A percentile compares a stretch with the other conserved stretches of the same genome.
Evolutionary conservation across 2,329 filamentous ascomycete genomes (phyloP).

Genomic region (Penicillium decumbens): DNA sequence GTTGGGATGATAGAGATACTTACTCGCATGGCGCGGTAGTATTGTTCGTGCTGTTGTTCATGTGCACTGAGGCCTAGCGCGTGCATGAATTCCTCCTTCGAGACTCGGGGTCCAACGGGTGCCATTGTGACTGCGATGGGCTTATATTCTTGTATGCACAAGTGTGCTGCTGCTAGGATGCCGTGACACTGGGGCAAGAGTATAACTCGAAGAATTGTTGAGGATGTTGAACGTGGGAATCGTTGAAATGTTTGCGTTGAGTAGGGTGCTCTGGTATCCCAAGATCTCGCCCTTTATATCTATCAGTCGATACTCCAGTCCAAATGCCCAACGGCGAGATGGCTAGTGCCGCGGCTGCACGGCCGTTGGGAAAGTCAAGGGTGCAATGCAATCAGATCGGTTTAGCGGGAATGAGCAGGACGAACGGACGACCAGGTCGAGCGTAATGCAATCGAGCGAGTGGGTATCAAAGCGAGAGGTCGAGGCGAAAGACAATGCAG

Average conservation of each 20-base stretch:
- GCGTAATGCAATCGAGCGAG: slow-evolving; percentile 15
- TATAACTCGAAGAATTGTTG: neutral
- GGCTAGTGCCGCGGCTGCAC: slow-evolving; percentile 1
- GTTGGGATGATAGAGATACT: slow-evolving; percentile 4
- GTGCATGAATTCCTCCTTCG: slow-evolving; percentile 47
- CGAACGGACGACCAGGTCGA: slow-evolving; percentile 17
- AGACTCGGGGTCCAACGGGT: slow-evolving; percentile 41
- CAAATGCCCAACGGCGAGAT: slow-evolving; percentile 3
- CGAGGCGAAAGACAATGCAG: slow-evolving; percentile 1
- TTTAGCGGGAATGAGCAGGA: slow-evolving; percentile 16
- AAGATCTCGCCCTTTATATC: slow-evolving; percentile 12
- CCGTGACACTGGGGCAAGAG: neutral
- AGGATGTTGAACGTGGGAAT: neutral
- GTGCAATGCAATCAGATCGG: slow-evolving; percentile 17
- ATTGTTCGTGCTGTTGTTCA: slow-evolving; percentile 42
- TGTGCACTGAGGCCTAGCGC: slow-evolving; percentile 40
- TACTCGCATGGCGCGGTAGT: slow-evolving; percentile 45
- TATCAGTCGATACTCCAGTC: slow-evolving; percentile 2
- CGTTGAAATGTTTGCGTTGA: no score
- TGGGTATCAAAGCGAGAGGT: slow-evolving; percentile 4
- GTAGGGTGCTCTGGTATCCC: no score
- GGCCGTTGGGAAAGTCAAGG: slow-evolving; percentile 6
- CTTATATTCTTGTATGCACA: neutral
- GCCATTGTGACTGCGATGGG: slow-evolving; percentile 20
- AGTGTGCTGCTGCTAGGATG: neutral